These are phyloP conservation scores for Bipolaris oryzae DNA, from an alignment of 2,329 filamentous ascomycete genomes.

Conservation along the genomic window DNA sequence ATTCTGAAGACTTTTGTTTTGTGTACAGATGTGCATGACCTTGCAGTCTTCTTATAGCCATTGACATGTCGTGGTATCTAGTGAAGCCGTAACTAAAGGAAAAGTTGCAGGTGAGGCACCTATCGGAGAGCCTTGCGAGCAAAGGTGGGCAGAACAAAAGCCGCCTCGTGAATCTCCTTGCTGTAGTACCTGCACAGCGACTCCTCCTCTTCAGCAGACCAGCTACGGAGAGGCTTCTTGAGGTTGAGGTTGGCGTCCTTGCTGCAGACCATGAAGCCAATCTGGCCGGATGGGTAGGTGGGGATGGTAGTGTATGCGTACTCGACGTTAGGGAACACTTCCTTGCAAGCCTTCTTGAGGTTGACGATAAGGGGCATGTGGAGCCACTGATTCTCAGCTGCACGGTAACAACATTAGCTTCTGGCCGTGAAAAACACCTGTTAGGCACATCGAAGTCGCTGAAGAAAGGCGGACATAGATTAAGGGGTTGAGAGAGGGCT, in stretches of 20 bases:
- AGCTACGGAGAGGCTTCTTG: slow-evolving; percentile 80
- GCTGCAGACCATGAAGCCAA: slow-evolving; percentile 99
- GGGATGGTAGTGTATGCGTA: slow-evolving; percentile 99
- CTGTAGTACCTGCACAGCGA: slow-evolving; percentile 97
- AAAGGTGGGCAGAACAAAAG: slow-evolving; percentile 92
- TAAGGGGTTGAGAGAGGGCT: slow-evolving; percentile 65
- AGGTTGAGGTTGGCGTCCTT: slow-evolving; percentile 88
- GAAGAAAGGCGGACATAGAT: slow-evolving; percentile 24
- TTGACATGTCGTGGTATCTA: slow-evolving; percentile 44
- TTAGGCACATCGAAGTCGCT: slow-evolving; percentile 20
- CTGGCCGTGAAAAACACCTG: slow-evolving; percentile 19
- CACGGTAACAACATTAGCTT: slow-evolving; percentile 32
- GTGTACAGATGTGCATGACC: slow-evolving; percentile 12
- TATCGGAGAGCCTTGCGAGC: slow-evolving; percentile 73
- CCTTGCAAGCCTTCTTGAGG: slow-evolving; percentile 95
- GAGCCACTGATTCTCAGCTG: slow-evolving; percentile 99
- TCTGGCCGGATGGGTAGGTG: slow-evolving; percentile 98
- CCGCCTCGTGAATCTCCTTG: slow-evolving; percentile 92
- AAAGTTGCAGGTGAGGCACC: slow-evolving; percentile 16
- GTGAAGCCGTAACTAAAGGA: slow-evolving; percentile 25
- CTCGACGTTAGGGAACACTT: slow-evolving; percentile 96
- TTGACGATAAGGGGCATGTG: slow-evolving; percentile 91
- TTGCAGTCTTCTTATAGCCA: slow-evolving; percentile 32
- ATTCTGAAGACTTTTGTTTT: neutral
- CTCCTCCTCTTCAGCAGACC: slow-evolving; percentile 86